Evolutionary conservation across 2,329 filamentous ascomycete species (phyloP), one percentile per base, ranked within the genome.

Genomic region (Zymoseptoria crescenta): DNA sequence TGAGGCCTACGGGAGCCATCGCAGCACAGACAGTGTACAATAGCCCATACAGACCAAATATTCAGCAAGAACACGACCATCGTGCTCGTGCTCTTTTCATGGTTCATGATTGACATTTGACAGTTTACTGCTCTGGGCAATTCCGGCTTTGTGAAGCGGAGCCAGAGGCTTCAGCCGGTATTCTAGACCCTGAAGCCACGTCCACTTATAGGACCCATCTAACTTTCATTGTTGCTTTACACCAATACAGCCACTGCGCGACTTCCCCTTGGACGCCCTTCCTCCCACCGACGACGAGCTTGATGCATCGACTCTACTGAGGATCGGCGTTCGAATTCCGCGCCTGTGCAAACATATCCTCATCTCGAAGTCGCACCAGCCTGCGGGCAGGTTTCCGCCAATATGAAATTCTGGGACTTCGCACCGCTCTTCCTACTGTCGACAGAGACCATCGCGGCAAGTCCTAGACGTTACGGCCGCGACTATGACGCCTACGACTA

Each of bases 401-500:
- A 19, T n/a, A 45, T 55, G 54, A 49, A 28, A 45, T 13, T 48
- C 24, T 51, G 49, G 49, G 24, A 8, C 27, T 29, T 52, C 24
- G 51, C 24, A 52, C 24, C 29, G 21, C 51, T 52, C 51, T 29
- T 52, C 51, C 51, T 52, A 9, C 51, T 29, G 51, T 27, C 51
- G 7, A 28, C 51, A 10, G 51, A n/a, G 24, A 45, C 35, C 35
- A n/a, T 45, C 35, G 51, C 51, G 30, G 51, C 51, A 9, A 27
- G 8, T 2, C 19, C 24, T 16, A 19, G 6, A 45, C 59, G 51
- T 35, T 57, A 57, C 27, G 65, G 59, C 56, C 65, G 70, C 49
- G 66, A 73, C 58, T 89, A 95, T 79, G 83, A 88, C 54, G 80
- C 83, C 48, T 85, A 91, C 75, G 93, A 99, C 74, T 97, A 96